A percentile compares a stretch with the other conserved stretches of the same genome.
These are phyloP conservation scores for Avena sativa DNA, from an alignment of 176 grass and related monocot genomes.

Conservation along the genomic window DNA sequence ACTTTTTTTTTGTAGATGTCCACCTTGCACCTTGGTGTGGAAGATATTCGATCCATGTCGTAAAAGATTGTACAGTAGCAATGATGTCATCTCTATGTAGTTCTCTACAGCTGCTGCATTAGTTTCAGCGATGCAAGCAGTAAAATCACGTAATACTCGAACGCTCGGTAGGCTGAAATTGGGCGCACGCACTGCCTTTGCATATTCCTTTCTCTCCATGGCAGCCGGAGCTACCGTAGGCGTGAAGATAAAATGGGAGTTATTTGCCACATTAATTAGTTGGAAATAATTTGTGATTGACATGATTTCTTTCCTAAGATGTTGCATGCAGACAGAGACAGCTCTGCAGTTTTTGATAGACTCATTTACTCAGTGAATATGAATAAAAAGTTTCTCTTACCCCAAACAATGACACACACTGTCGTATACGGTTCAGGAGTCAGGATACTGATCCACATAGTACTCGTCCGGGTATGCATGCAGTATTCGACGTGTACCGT, in stretches of 20 bases:
- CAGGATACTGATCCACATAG: no score
- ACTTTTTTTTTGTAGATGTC: neutral
- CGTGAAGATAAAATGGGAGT: neutral
- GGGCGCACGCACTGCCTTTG: no score
- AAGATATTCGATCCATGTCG: neutral
- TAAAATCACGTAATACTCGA: no score
- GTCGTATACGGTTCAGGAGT: no score
- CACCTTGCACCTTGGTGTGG: neutral
- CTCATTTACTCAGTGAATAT: neutral
- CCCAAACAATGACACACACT: no score
- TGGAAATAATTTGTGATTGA: neutral
- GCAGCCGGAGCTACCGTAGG: neutral
- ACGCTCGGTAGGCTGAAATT: no score
- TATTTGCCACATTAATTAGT: neutral
- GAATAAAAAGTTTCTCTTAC: neutral
- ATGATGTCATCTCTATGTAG: neutral
- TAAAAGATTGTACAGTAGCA: neutral
- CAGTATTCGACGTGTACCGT: neutral
- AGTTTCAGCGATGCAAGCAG: neutral
- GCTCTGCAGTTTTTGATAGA: neutral
- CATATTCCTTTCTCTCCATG: no score
- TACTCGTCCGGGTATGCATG: no score
- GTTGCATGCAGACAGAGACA: neutral
- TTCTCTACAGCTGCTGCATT: neutral
- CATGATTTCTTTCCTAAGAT: neutral